A percentile compares a stretch with the other conserved stretches of the same genome.
Evolutionary conservation across 805 yeast genomes (phyloP).

Genomic region (Candida qinlingensis): DNA sequence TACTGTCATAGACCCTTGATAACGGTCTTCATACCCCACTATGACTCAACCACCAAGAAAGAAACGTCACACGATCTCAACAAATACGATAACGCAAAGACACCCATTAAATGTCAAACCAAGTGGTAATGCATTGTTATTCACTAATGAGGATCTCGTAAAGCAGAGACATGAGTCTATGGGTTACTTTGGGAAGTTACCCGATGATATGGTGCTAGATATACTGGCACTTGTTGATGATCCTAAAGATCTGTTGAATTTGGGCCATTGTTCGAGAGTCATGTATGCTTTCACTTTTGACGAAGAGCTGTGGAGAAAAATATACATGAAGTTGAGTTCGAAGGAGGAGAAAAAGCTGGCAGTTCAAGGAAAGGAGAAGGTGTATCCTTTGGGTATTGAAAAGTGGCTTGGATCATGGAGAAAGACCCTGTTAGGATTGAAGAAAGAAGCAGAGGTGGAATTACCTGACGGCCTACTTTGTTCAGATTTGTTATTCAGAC

Average conservation of each 20-base stretch:
- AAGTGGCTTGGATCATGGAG: constrained; percentile 84
- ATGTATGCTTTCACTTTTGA: constrained; percentile 67
- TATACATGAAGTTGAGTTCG: constrained; percentile 35
- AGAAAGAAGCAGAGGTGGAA: constrained; percentile 39
- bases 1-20: background rate
- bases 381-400: constrained; percentile 25
- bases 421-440: constrained; percentile 42
- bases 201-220: constrained; percentile 60
- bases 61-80: constrained; percentile 20
- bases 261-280: constrained; percentile 59
- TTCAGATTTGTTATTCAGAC: constrained; percentile 76
- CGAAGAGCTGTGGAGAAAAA: constrained; percentile 77
- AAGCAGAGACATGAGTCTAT: constrained; percentile 29
- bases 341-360: constrained; percentile 6
- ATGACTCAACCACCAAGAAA: constrained; percentile 22
- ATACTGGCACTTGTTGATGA: constrained; percentile 45
- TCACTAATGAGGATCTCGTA: constrained; percentile 15
- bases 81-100: constrained; percentile 30
- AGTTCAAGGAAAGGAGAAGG: constrained; percentile 8
- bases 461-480: constrained; percentile 49
- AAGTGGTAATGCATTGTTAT: constrained; percentile 56
- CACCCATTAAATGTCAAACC: constrained; percentile 79
- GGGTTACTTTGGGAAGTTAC: constrained; percentile 48
- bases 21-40: background rate
- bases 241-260: constrained; percentile 40